Evolutionary conservation across 2,329 filamentous ascomycete genomes (phyloP).

Genomic region (Diaporthe aspalathi): DNA sequence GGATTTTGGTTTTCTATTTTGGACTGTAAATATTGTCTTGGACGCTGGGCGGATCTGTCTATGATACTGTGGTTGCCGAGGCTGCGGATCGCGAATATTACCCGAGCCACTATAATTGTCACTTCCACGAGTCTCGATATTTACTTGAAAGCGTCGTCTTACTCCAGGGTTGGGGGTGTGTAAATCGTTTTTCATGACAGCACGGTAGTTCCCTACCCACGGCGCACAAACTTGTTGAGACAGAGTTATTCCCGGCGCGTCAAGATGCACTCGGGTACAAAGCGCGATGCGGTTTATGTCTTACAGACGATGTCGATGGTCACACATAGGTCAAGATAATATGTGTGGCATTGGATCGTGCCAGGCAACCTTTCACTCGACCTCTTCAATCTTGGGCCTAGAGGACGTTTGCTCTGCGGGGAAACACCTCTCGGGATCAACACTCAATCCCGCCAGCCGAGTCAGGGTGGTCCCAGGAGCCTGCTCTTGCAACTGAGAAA

Average conservation of each 20-base stretch:
- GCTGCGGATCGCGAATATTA: not conserved
- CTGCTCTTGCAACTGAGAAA: constrained; percentile 41
- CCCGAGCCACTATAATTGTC: not conserved
- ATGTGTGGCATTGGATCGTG: not conserved
- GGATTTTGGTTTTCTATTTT: not conserved
- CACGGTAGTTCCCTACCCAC: no score
- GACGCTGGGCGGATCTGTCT: not conserved
- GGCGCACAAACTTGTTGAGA: no score
- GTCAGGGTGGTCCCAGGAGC: constrained; percentile 41
- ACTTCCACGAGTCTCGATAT: no score
- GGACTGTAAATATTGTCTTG: constrained; percentile 7
- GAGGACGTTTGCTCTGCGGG: constrained; percentile 27
- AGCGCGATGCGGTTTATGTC: not conserved
- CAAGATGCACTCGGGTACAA: no score
- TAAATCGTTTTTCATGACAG: not conserved
- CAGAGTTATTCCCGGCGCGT: no score
- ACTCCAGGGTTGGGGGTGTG: not conserved
- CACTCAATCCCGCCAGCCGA: constrained; percentile 57
- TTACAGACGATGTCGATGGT: not conserved
- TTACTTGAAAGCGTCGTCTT: no score
- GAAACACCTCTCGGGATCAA: constrained; percentile 48
- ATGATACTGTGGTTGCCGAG: no score
- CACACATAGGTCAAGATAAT: no score
- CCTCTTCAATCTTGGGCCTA: constrained; percentile 67
- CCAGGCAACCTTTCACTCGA: constrained; percentile 58